Percentiles rank a stretch among this genome's conserved stretches.
Evolutionary conservation across 176 grass and related monocot species (phyloP).

Genomic region (Carex littledalei): DNA sequence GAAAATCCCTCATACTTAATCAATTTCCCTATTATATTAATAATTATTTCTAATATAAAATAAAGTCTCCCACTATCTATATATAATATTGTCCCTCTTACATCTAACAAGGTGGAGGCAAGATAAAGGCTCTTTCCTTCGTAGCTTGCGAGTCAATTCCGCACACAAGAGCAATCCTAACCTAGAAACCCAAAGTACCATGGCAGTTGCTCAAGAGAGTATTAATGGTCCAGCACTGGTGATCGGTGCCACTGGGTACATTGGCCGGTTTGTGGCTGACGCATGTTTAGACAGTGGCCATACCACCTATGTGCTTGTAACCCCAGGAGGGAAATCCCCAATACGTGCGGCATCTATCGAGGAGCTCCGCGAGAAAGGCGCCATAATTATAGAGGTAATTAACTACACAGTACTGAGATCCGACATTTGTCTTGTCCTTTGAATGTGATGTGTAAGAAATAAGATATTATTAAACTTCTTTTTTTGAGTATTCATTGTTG

Average conservation of each 20-base stretch:
- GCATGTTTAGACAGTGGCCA: constrained; percentile 50
- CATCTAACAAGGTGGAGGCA: too few relatives aligned
- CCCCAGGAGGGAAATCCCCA: constrained; percentile 25
- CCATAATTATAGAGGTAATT: constrained; percentile 46
- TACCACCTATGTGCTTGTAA: constrained; percentile 49
- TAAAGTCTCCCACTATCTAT: too few relatives aligned
- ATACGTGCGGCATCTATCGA: constrained; percentile 29
- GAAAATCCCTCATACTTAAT: too few relatives aligned
- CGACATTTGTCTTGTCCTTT: not conserved
- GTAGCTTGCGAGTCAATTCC: too few relatives aligned
- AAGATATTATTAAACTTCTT: not conserved
- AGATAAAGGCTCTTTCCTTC: too few relatives aligned
- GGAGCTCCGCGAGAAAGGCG: constrained; percentile 43
- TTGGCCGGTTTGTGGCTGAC: constrained; percentile 62
- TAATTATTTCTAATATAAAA: too few relatives aligned
- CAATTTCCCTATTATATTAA: too few relatives aligned
- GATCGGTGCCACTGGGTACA: constrained; percentile 63
- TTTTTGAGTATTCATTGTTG: not conserved
- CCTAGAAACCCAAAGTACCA: not conserved
- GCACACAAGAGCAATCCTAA: too few relatives aligned
- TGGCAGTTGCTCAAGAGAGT: not conserved
- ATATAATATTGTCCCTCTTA: too few relatives aligned
- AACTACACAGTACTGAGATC: not conserved
- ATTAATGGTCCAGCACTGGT: constrained; percentile 27
- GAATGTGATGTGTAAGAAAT: not conserved